Percentiles rank a stretch among this genome's conserved stretches.
These are phyloP conservation scores for Aspergillus glaucus DNA, from an alignment of 2,329 filamentous ascomycete genomes.

Conservation along the genomic window DNA sequence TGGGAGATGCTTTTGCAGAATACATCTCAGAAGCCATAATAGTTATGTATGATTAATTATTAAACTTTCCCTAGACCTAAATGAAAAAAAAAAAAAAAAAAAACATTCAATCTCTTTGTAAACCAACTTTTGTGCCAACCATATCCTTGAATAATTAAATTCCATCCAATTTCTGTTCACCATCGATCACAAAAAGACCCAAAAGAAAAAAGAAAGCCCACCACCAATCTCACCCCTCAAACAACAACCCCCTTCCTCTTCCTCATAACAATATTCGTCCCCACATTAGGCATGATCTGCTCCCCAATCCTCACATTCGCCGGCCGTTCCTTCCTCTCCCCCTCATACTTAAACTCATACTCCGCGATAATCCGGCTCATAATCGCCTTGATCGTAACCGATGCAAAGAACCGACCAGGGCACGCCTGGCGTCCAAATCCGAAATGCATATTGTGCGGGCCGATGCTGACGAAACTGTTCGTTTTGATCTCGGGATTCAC, in stretches of 20 bases:
- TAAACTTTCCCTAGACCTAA: too few species aligned
- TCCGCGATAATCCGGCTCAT: conserved; percentile 22
- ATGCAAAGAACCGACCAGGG: conserved; percentile 20
- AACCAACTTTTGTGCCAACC: too few species aligned
- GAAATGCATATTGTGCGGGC: conserved; percentile 19
- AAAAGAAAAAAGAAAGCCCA: neutral
- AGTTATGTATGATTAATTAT: too few species aligned
- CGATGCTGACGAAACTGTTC: conserved; percentile 15
- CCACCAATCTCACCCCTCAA: neutral
- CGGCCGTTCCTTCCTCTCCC: conserved; percentile 11
- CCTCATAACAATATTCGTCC: conserved; percentile 16
- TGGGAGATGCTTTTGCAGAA: too few species aligned
- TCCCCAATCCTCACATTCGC: conserved; percentile 21
- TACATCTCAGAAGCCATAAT: too few species aligned
- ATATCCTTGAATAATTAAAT: too few species aligned
- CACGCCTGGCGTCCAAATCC: conserved; percentile 21
- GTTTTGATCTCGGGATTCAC: conserved; percentile 10
- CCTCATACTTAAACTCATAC: conserved; percentile 24
- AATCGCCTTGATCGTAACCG: conserved; percentile 19
- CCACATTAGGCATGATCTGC: conserved; percentile 21
- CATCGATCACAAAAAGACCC: too few species aligned
- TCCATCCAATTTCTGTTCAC: neutral
- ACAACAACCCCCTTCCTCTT: conserved; percentile 7
- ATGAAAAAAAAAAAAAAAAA: too few species aligned
- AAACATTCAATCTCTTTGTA: too few species aligned